These are phyloP conservation scores for Pyrrhoderma lamaoense DNA, from an alignment of 1,284 basidiomycete genomes.

Conservation along the genomic window DNA sequence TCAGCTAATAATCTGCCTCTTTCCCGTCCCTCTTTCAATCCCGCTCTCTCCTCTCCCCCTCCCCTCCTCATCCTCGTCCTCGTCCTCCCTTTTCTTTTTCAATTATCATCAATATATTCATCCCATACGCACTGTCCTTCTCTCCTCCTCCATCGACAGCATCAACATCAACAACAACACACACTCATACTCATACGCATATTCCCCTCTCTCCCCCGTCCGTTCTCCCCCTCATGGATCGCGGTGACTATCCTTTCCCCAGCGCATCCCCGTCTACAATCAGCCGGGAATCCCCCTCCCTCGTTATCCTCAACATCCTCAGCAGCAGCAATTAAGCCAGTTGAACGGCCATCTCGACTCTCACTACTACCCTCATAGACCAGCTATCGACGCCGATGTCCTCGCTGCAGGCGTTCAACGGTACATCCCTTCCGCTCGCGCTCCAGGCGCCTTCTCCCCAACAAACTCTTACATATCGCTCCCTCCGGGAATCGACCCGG, in stretches of 20 bases:
- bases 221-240: not conserved
- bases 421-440: constrained; percentile 8
- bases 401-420: constrained; percentile 16
- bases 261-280: not conserved
- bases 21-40: too few relatives aligned
- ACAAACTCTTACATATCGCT: constrained; percentile 37
- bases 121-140: not conserved
- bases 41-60: constrained; percentile 3
- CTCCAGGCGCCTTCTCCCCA: not conserved
- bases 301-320: constrained; percentile 2
- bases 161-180: constrained; percentile 11
- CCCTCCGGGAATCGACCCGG: constrained; percentile 52
- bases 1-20: too few relatives aligned
- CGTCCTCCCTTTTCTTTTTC: constrained; percentile 10
- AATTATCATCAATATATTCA: not conserved
- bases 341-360: not conserved
- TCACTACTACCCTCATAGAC: constrained; percentile 1
- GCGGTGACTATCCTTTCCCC: too few relatives aligned
- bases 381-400: constrained; percentile 14
- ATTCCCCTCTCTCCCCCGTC: not conserved
- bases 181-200: constrained; percentile 4
- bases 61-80: constrained; percentile 11
- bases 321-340: not conserved
- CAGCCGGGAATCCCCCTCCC: constrained; percentile 2
- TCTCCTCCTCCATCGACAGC: constrained; percentile 5